These are phyloP conservation scores for Marasmius tenuissimus DNA, from an alignment of 1,284 basidiomycete genomes.

Conservation along the genomic window DNA sequence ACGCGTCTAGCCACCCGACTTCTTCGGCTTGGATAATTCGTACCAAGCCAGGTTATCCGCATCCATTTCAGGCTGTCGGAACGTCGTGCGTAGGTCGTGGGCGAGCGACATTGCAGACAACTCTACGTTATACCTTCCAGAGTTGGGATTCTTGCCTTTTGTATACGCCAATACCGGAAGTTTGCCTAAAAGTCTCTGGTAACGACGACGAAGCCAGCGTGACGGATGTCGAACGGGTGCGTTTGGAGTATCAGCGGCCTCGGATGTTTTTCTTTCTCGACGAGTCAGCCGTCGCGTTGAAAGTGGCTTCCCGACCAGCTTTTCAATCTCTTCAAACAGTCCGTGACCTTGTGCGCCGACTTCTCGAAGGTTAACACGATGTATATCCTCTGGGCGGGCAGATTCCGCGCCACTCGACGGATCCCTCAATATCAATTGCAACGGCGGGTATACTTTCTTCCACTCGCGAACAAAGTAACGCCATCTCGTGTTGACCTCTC, in stretches of 20 bases:
- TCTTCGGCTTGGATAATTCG: conserved; percentile 1
- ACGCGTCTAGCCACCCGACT: neutral
- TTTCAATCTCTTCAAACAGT: conserved; percentile 48
- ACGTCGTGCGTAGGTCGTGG: neutral
- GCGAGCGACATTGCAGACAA: conserved; percentile 20
- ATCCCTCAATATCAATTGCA: conserved; percentile 42
- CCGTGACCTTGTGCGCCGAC: conserved; percentile 45
- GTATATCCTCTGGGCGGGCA: conserved; percentile 16
- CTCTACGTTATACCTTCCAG: conserved; percentile 24
- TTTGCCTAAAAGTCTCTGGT: conserved; percentile 55
- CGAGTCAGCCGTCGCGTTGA: conserved; percentile 27
- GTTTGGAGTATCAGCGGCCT: neutral
- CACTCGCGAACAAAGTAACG: conserved; percentile 58
- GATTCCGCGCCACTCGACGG: conserved; percentile 2
- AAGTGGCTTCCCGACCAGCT: conserved; percentile 38
- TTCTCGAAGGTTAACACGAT: conserved; percentile 27
- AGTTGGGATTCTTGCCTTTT: neutral
- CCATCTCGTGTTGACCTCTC: conserved; percentile 72
- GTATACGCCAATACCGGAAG: conserved; percentile 55
- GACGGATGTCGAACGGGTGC: conserved; percentile 32
- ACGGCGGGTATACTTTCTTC: conserved; percentile 57
- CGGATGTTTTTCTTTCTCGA: conserved; percentile 24
- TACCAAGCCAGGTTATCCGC: conserved; percentile 11
- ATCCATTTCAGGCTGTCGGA: conserved; percentile 7
- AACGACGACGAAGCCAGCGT: conserved; percentile 69